These are phyloP conservation scores for Luffa aegyptiaca DNA, from an alignment of 306 rosid species.

Conservation along the genomic window DNA sequence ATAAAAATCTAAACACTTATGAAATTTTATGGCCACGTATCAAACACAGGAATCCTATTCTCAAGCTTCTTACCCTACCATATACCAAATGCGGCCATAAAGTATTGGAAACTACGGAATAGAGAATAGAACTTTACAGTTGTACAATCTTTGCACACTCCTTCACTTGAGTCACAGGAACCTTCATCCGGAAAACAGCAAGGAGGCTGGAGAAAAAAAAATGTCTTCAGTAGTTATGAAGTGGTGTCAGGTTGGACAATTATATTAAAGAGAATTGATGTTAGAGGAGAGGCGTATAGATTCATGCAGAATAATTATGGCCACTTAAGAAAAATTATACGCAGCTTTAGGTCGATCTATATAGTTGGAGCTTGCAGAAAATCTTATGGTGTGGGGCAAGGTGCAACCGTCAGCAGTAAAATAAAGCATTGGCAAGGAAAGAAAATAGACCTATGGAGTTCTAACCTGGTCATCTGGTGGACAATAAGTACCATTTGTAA, in stretches of 20 bases:
- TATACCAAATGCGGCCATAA: neutral
- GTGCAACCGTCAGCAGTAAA: neutral
- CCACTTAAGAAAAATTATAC: neutral
- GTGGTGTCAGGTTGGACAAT: neutral
- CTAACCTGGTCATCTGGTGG: conserved; percentile 97
- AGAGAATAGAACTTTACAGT: conserved; percentile 43
- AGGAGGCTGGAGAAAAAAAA: conserved; percentile 62
- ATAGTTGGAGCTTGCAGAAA: neutral
- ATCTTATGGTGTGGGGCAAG: neutral
- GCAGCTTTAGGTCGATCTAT: neutral
- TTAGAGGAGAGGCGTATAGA: neutral
- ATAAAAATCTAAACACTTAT: neutral
- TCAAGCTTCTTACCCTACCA: neutral
- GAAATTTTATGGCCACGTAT: neutral
- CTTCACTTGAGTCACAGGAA: conserved; percentile 59
- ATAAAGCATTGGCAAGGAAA: neutral
- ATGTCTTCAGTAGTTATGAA: conserved; percentile 19
- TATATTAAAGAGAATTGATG: neutral
- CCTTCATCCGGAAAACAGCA: conserved; percentile 86
- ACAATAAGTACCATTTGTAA: conserved; percentile 74
- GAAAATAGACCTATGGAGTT: conserved; percentile 13
- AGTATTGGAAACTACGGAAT: conserved; percentile 12
- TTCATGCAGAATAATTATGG: neutral
- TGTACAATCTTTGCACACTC: conserved; percentile 91
- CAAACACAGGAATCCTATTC: neutral